These are phyloP conservation scores for Naganishia vishniacii DNA, from an alignment of 768 basidiomycete genomes.

Conservation along the genomic window DNA sequence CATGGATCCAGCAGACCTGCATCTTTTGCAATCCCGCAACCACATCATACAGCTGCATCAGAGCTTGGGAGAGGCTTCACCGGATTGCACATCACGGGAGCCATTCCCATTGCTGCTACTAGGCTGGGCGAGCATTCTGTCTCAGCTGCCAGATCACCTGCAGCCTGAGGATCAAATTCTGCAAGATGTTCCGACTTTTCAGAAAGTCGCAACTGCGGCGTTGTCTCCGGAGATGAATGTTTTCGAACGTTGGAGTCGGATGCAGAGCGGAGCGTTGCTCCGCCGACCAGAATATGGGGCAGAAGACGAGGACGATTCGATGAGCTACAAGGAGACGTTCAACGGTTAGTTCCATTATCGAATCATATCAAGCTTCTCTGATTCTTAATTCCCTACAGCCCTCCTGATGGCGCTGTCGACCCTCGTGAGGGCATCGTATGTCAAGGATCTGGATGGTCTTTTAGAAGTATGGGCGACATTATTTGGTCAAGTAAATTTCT, in stretches of 20 bases:
- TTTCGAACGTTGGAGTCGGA: conserved; percentile 24
- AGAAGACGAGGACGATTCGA: conserved; percentile 4
- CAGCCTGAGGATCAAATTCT: not conserved
- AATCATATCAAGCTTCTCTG: not conserved
- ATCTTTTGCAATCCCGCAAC: conserved; percentile 20
- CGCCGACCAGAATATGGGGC: conserved; percentile 15
- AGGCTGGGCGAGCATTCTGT: conserved; percentile 26
- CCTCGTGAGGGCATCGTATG: conserved; percentile 2
- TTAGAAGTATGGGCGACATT: conserved; percentile 5
- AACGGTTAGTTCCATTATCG: conserved; percentile 3
- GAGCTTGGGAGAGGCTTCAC: conserved; percentile 11
- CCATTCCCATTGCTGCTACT: conserved; percentile 27
- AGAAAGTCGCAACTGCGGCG: conserved; percentile 23
- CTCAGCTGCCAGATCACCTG: conserved; percentile 18
- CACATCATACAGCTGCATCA: conserved; percentile 18
- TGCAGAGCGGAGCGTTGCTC: conserved; percentile 23
- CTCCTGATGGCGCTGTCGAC: conserved; percentile 9
- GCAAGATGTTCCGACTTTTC: conserved; percentile 15
- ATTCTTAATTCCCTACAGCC: not conserved
- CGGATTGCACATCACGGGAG: not conserved
- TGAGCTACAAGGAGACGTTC: conserved; percentile 26
- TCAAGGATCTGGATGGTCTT: conserved; percentile 14
- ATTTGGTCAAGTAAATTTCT: conserved; percentile 1
- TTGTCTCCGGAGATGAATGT: conserved; percentile 18
- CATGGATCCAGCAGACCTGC: not conserved